Evolutionary conservation across 2,329 filamentous ascomycete genomes (phyloP).

Genomic region (Spiromastix sp.): DNA sequence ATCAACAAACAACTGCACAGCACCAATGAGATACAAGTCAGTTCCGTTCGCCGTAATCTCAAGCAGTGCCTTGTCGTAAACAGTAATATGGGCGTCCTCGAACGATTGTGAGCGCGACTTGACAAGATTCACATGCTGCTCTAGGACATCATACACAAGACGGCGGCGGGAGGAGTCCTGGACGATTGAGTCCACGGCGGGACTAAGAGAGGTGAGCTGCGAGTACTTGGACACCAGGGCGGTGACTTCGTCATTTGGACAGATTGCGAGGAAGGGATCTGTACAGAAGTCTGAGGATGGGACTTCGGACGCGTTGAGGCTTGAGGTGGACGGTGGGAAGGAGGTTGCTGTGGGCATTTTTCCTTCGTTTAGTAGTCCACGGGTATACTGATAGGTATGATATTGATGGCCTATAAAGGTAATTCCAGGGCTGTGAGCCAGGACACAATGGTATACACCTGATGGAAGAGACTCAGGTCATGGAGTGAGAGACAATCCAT

Average conservation of each 20-base stretch:
- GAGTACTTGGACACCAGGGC: slow-evolving; percentile 20
- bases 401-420: no score
- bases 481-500: no score
- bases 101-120: slow-evolving; percentile 24
- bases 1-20: slow-evolving; percentile 28
- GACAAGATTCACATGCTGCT: slow-evolving; percentile 25
- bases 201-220: slow-evolving; percentile 16
- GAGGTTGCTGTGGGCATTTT: no score
- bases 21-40: slow-evolving; percentile 19
- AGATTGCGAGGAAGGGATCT: not conserved
- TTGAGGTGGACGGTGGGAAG: not conserved
- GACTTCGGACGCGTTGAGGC: not conserved
- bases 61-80: slow-evolving; percentile 32
- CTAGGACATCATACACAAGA: slow-evolving; percentile 23
- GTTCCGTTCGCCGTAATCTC: slow-evolving; percentile 23
- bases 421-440: no score
- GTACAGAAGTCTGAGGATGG: not conserved
- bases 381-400: no score
- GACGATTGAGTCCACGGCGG: slow-evolving; percentile 21
- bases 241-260: slow-evolving; percentile 13
- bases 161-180: slow-evolving; percentile 14
- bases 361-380: no score
- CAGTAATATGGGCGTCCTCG: slow-evolving; percentile 27
- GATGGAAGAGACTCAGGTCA: no score
- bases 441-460: no score